Evolutionary conservation across 2,329 filamentous ascomycete species (phyloP).

Genomic region (Graphium sp.): DNA sequence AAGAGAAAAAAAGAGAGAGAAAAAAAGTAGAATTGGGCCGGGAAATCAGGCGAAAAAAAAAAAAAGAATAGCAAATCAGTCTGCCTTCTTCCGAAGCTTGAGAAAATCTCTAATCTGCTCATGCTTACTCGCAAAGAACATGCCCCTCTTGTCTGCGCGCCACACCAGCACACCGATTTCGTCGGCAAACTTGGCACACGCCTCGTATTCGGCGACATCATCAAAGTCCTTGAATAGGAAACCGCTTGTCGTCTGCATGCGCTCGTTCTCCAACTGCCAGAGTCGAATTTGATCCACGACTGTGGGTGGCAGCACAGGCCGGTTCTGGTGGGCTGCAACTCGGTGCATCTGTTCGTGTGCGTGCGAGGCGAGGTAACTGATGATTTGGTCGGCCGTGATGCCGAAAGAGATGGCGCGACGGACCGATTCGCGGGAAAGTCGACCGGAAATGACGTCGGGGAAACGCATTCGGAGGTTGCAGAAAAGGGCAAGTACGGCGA

Average conservation of each 20-base stretch:
- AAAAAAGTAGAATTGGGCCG: not conserved
- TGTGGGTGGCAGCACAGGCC: slow-evolving; percentile 74
- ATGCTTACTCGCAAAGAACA: slow-evolving; percentile 84
- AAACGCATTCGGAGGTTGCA: slow-evolving; percentile 77
- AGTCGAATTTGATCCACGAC: slow-evolving; percentile 94
- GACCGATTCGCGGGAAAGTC: slow-evolving; percentile 77
- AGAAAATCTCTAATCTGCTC: slow-evolving; percentile 79
- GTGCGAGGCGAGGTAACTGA: slow-evolving; percentile 79
- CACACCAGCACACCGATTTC: slow-evolving; percentile 83
- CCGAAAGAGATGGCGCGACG: slow-evolving; percentile 74
- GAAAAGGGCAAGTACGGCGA: slow-evolving; percentile 85
- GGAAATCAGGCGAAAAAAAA: not conserved
- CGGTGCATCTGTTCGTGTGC: slow-evolving; percentile 89
- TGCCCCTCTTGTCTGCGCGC: slow-evolving; percentile 61
- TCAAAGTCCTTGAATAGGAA: slow-evolving; percentile 86
- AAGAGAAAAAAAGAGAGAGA: not conserved
- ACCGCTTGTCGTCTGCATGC: slow-evolving; percentile 70
- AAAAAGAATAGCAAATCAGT: slow-evolving; percentile 10
- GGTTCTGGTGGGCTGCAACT: slow-evolving; percentile 34
- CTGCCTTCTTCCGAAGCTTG: slow-evolving; percentile 41
- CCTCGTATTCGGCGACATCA: slow-evolving; percentile 50
- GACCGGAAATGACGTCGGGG: slow-evolving; percentile 84
- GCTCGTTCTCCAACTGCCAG: slow-evolving; percentile 94
- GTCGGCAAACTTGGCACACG: slow-evolving; percentile 62
- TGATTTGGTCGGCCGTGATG: slow-evolving; percentile 91